Evolutionary conservation across 495 filamentous ascomycete species (phyloP), one percentile per base, ranked within the genome.

Genomic region (Immersiella caudata): DNA sequence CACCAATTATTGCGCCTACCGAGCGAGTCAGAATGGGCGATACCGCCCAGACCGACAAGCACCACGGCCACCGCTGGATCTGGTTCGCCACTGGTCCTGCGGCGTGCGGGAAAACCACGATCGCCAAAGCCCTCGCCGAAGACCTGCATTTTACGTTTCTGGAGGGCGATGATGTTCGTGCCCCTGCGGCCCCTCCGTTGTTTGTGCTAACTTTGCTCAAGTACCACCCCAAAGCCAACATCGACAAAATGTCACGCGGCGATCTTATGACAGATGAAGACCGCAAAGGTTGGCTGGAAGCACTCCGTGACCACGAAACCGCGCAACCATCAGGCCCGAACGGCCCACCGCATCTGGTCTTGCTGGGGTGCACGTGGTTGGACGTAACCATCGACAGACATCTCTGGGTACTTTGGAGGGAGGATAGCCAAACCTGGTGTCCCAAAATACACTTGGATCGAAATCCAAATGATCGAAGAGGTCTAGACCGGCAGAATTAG

Each of bases 101-200:
- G 18, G 74, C 73, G 3, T 76, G 73, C 62, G 74, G 73, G 36
- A 75, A 75, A 59, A 74, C 68, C 16, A 76, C 73, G n/a, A 25
- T 72, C 2, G 74, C 76, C 18, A 65, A 73, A 14, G 78, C 75
- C 26, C 66, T 77, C 6, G 75, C 67, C 54, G 18, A 61, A 7
- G 14, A 60, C 1, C 62, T 75, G 0, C 26, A 80, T 75, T 67
- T 79, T 75, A 70, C 33, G 64, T 79, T n/a, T 79, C 74, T 79
- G 4, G 79, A 83, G 70, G 83, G 82, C 24, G 85, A 84, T 67
- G 79, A 83, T 64, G 84, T 85, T 76, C 22, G n/a, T 8, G n/a
- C 35, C 51, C 46, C 46, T 52, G 11, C 26, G 18, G 24, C 26
- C 56, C 14, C 61, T 49, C 46, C 29, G 40, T 33, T 16, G 6